phyloP scores from a whole-genome alignment of 1,139 yeast genomes.

The Waltiozyma sp. region DNA sequence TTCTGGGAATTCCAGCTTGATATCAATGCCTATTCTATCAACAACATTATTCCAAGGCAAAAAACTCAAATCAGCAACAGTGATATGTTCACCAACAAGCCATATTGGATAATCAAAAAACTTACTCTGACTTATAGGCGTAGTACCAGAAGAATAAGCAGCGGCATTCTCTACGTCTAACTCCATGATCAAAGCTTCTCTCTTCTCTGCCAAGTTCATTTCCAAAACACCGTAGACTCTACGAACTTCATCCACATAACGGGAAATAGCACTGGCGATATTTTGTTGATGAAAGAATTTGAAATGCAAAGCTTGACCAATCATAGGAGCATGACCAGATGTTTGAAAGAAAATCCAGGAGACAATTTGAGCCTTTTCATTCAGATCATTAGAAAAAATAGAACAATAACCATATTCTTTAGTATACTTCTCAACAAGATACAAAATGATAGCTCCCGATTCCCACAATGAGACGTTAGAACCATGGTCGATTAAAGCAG shows the following conservation, averaged over 20 bases:
- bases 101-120: conserved; percentile 91
- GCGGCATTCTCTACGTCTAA: conserved; percentile 80
- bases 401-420: conserved; percentile 65
- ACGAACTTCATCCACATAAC: conserved; percentile 88
- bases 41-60: conserved; percentile 97
- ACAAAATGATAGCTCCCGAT: conserved; percentile 80
- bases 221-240: conserved; percentile 91
- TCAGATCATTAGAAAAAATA: conserved; percentile 70
- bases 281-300: conserved; percentile 82
- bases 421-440: conserved; percentile 56
- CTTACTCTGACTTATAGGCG: conserved; percentile 76
- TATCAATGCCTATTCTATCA: conserved; percentile 80
- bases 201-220: conserved; percentile 87
- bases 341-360: conserved; percentile 94
- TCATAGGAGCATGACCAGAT: conserved; percentile 96
- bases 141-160: conserved; percentile 82
- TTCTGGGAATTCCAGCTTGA: conserved; percentile 85
- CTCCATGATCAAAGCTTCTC: conserved; percentile 87
- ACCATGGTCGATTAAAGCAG: conserved; percentile 83
- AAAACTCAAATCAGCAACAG: conserved; percentile 85
- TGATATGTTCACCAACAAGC: conserved; percentile 85
- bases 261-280: conserved; percentile 80
- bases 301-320: conserved; percentile 93
- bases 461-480: conserved; percentile 84
- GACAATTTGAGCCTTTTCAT: conserved; percentile 78